Conservation (phyloP, 139 green algal species). For the Parachlorella kessleri region DNA sequence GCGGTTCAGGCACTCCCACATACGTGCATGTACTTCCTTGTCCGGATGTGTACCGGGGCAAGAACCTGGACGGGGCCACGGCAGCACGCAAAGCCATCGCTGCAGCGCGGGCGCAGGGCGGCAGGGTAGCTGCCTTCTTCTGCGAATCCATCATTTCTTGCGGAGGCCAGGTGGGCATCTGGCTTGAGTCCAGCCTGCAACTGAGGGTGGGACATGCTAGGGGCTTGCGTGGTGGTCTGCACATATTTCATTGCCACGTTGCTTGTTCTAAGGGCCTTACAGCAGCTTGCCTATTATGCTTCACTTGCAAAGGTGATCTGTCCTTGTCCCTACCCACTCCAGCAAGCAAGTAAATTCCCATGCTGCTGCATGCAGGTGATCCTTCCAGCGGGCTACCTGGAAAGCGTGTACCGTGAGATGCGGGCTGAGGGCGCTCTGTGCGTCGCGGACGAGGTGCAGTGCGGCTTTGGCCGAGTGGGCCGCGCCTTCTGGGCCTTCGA, state of each 20-base stretch:
- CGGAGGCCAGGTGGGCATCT: conserved; percentile 66
- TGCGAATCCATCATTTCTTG: conserved; percentile 91
- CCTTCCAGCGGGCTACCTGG: conserved; percentile 87
- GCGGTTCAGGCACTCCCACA: conserved; percentile 34
- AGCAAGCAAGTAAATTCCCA: too few species aligned
- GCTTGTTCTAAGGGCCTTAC: too few species aligned
- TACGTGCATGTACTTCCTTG: conserved; percentile 39
- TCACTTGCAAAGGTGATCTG: too few species aligned
- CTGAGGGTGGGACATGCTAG: too few species aligned
- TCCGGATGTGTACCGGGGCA: conserved; percentile 88
- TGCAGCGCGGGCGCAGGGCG: conserved; percentile 58
- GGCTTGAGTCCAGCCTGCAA: too few species aligned
- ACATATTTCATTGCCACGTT: too few species aligned
- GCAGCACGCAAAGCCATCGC: conserved; percentile 60
- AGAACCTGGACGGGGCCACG: conserved; percentile 77
- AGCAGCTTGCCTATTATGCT: too few species aligned
- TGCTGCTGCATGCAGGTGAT: conserved; percentile 46
- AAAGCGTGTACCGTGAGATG: conserved; percentile 78
- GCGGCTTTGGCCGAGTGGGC: conserved; percentile 56
- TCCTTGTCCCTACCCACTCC: too few species aligned
- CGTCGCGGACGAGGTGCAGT: conserved; percentile 62
- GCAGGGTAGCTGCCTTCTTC: conserved; percentile 87
- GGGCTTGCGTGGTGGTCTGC: too few species aligned
- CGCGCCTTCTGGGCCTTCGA: conserved; percentile 96
- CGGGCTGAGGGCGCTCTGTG: conserved; percentile 84